Base-by-base conservation (phyloP, 345 rosid species). In the Heritiera fomes region DNA sequence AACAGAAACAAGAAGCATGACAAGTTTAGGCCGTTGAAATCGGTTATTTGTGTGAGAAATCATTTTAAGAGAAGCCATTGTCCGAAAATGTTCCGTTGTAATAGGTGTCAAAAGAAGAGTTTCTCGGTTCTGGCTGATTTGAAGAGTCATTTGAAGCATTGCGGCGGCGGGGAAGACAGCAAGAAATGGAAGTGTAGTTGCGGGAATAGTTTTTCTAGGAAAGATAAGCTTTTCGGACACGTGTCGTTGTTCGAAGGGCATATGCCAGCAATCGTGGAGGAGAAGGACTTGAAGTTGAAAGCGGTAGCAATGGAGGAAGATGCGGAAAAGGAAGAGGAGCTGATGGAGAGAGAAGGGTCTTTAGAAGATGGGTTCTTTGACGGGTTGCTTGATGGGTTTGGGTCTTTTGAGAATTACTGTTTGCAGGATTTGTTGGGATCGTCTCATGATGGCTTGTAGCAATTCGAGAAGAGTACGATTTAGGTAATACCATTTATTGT, bases 51-150 rank as follows among this genome's bases (percentile, higher is more conserved):
- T 64, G 92, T 90, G 77, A 85, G 84, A 86, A 91, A 86, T 70
- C 96, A 91, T 74, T 90, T 90, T 80, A 91, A 90, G 90, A 87
- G 96, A 84, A 91, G 93, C 64, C 93, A 91, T 73, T 91, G 96
- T 41, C 96, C 96, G 13, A 91, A 91, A 83, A 88, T 85, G 88
- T 89, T 83, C 75, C 34, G 85, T 0, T 91, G 93, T 58, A 85
- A 85, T 49, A 80, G 89, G 17, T 91, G 96, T 76, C 77, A 87
- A 32, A 89, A 84, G 88, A 91, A 87, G 88, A 84, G 82, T 59
- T 91, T 90, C 83, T 87, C 96, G 2, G 91, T 90, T 67, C 63
- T 82, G 34, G 86, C 89, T 64, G 96, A 90, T 79, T 66, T 91
- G 89, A 91, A 80, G 83, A 89, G 91, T 76, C 96, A 91, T 77